A percentile compares a stretch with the other conserved stretches of the same genome.
Evolutionary conservation across 2,329 filamentous ascomycete species (phyloP).

Genomic region (Colletotrichum australisinense): DNA sequence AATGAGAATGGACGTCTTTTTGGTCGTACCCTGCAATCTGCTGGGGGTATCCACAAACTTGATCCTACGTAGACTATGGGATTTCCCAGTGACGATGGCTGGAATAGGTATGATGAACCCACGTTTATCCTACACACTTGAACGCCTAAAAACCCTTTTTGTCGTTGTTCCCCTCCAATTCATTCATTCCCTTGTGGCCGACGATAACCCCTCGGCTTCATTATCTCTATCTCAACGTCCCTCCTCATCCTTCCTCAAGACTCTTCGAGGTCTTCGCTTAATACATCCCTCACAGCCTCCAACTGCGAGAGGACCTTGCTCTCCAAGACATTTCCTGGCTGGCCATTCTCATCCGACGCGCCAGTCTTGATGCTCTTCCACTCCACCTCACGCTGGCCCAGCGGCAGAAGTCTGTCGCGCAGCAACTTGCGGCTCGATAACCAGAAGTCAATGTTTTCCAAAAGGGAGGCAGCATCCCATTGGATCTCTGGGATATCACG

Average conservation of each 20-base stretch:
- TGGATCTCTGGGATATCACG: constrained; percentile 78
- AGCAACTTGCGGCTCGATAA: constrained; percentile 76
- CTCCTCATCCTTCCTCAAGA: not conserved
- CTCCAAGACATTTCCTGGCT: constrained; percentile 72
- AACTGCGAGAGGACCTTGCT: constrained; percentile 80
- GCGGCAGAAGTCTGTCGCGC: constrained; percentile 77
- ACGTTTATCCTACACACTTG: constrained; percentile 25
- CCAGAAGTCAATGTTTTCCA: constrained; percentile 88
- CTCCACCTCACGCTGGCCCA: constrained; percentile 78
- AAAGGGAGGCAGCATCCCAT: constrained; percentile 78
- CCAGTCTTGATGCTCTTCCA: constrained; percentile 60
- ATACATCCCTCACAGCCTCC: constrained; percentile 66
- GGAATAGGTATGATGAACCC: constrained; percentile 20
- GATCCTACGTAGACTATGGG: constrained; percentile 17
- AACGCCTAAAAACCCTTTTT: constrained; percentile 27
- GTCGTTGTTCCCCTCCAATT: constrained; percentile 13
- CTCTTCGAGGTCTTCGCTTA: constrained; percentile 62
- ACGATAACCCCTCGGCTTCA: constrained; percentile 7
- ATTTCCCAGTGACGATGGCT: constrained; percentile 13
- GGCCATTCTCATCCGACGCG: constrained; percentile 44
- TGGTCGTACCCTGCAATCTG: constrained; percentile 18
- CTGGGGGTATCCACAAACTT: constrained; percentile 29
- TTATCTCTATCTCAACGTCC: not conserved
- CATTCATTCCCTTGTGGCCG: constrained; percentile 16
- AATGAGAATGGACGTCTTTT: not conserved